A percentile compares a stretch with the other conserved stretches of the same genome.
Conservation (phyloP, 495 filamentous ascomycete species). For the Schizothecium vesticola region DNA sequence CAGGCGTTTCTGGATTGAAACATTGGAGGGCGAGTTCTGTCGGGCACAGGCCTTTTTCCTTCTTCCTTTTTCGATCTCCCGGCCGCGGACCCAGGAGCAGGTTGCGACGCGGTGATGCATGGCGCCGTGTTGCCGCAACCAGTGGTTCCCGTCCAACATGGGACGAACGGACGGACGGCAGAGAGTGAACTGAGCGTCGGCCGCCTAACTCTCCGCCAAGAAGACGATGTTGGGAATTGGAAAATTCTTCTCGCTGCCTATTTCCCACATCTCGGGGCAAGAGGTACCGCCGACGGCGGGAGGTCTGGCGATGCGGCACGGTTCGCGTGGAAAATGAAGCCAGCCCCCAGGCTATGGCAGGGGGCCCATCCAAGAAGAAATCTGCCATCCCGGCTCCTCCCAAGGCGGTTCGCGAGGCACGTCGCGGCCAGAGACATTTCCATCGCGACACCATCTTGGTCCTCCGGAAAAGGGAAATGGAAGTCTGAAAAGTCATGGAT, state of each 20-base stretch:
- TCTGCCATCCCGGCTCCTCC: background rate
- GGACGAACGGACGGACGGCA: constrained; percentile 2
- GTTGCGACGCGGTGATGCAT: constrained; percentile 1
- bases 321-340: background rate
- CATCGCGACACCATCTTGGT: constrained; percentile 4
- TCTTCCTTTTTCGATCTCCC: background rate
- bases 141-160: background rate
- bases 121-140: background rate
- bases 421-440: background rate
- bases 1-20: constrained; percentile 4
- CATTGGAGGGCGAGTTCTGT: background rate
- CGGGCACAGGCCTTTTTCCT: background rate
- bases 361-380: background rate
- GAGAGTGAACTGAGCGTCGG: background rate
- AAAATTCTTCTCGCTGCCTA: constrained; percentile 2
- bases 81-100: background rate
- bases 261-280: constrained; percentile 4
- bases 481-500: background rate
- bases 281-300: constrained; percentile 4
- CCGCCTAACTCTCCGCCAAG: background rate
- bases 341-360: background rate
- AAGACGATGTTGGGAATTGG: background rate
- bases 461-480: background rate
- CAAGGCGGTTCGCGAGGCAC: constrained; percentile 6
- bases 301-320: background rate